Base-by-base conservation (phyloP, 805 yeast genomes). In the Tetrapisispora phaffii region DNA sequence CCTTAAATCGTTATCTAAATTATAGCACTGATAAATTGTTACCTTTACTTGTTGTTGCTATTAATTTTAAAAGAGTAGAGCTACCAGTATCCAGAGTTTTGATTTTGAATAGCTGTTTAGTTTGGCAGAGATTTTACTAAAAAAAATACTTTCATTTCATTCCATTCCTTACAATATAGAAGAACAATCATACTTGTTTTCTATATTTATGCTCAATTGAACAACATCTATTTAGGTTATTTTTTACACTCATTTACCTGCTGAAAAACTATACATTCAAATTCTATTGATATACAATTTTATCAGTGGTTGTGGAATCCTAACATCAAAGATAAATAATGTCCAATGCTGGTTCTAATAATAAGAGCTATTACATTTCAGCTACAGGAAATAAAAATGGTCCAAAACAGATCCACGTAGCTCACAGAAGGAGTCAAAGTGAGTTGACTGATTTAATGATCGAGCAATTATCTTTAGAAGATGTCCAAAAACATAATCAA, bases 381-480 rank as follows among this genome's bases (percentile, higher is more conserved):
- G 57, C 63, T 26, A 59, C 68, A 15, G 67, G 69, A 3, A 65
- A 62, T 22, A 68, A 65, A 33, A 70, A 69, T 46, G 41, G 41
- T 4, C 82, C 83, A 37, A 74, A 75, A 52, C 79, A 77, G 48
- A 72, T 90, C 48, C 94, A 87, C 67, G 88, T 90, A 51, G 97
- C 97, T n/a, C 97, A 90, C 58, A 77, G 97, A 58, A 76, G 96
- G 49, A 83, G 96, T 4, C 97, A 97, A 15, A 79, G 89, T 53
- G 97, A 93, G 63, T 72, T 93, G 61, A 89, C 97, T 2, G 84
- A 83, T 44, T 70, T 90, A 51, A 89, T 93, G 95, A 72, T 86
- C 57, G 97, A 90, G 66, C 94, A 85, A 60, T 77, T 84, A 61
- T 80, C 70, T 21, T 73, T 89, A 68, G 97, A 90, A 56, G 72